A percentile compares a stretch with the other conserved stretches of the same genome.
Conservation (phyloP, 2,329 filamentous ascomycete genomes). For the Colletotrichum endophyticum region DNA sequence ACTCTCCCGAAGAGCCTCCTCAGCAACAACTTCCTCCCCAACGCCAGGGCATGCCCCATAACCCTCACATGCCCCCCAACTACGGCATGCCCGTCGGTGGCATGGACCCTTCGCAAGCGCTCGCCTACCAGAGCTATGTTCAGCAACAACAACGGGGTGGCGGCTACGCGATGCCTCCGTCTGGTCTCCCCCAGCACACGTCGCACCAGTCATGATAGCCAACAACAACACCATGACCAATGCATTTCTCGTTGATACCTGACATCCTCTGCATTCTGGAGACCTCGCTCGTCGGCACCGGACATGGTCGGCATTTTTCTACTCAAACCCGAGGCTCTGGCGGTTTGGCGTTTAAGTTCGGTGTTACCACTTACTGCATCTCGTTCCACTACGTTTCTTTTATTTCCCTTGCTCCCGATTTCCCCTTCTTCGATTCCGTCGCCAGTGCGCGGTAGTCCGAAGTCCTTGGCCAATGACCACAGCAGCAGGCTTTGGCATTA, state of each 20-base stretch:
- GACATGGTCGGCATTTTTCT: background rate
- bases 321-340: slow-evolving; percentile 37
- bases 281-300: slow-evolving; percentile 22
- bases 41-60: slow-evolving; percentile 69
- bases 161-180: slow-evolving; percentile 79
- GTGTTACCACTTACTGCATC: slow-evolving; percentile 14
- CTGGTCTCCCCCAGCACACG: slow-evolving; percentile 81
- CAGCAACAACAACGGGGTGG: slow-evolving; percentile 71
- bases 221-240: slow-evolving; percentile 23
- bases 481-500: background rate
- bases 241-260: slow-evolving; percentile 59
- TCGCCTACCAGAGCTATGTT: slow-evolving; percentile 85
- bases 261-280: slow-evolving; percentile 57
- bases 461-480: background rate
- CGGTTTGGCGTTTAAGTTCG: slow-evolving; percentile 37
- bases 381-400: slow-evolving; percentile 16
- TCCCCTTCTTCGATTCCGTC: background rate
- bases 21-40: slow-evolving; percentile 77
- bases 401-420: slow-evolving; percentile 12
- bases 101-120: slow-evolving; percentile 77
- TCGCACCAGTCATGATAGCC: slow-evolving; percentile 74
- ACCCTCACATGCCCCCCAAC: slow-evolving; percentile 65
- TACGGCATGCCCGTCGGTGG: slow-evolving; percentile 67
- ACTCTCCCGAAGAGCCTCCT: slow-evolving; percentile 89
- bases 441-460: background rate